A percentile compares a stretch with the other conserved stretches of the same genome.
phyloP scores from a whole-genome alignment of 129 eudicot genomes.

The Lactuca saligna region DNA sequence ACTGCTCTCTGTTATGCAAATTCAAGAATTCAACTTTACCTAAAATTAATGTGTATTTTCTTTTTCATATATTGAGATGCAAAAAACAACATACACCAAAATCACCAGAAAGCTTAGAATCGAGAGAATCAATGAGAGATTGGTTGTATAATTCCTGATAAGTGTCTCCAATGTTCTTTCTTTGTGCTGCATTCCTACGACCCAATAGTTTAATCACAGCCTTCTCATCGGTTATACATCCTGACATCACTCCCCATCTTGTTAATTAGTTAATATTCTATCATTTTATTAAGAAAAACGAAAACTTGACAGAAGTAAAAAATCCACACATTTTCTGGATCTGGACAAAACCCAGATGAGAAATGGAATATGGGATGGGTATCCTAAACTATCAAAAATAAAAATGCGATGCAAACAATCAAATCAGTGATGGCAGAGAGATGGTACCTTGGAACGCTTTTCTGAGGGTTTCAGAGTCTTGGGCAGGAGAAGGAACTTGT shows the following conservation, averaged over 20 bases:
- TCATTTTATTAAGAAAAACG: background rate
- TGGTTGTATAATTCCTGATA: constrained; percentile 58
- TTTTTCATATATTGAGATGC: background rate
- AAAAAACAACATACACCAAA: constrained; percentile 39
- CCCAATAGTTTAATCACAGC: constrained; percentile 58
- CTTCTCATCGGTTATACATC: constrained; percentile 66
- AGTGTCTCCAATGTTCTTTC: constrained; percentile 51
- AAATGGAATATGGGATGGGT: too few relatives aligned
- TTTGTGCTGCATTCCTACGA: constrained; percentile 60
- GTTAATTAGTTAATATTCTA: background rate
- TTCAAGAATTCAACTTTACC: too few relatives aligned
- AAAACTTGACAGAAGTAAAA: background rate
- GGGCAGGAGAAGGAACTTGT: constrained; percentile 56
- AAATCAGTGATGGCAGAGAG: background rate
- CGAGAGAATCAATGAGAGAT: constrained; percentile 50
- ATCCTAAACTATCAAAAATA: too few relatives aligned
- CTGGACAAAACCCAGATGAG: too few relatives aligned
- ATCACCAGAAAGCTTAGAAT: constrained; percentile 63
- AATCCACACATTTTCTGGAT: background rate
- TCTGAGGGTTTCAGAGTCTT: constrained; percentile 53
- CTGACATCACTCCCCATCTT: constrained; percentile 32
- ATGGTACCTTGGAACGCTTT: constrained; percentile 52
- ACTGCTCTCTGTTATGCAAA: too few relatives aligned
- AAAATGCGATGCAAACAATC: too few relatives aligned
- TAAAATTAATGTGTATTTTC: too few relatives aligned